A percentile compares a stretch with the other conserved stretches of the same genome.
Evolutionary conservation across 2,329 filamentous ascomycete genomes (phyloP).

Genomic region (Botrytis sinoallii): DNA sequence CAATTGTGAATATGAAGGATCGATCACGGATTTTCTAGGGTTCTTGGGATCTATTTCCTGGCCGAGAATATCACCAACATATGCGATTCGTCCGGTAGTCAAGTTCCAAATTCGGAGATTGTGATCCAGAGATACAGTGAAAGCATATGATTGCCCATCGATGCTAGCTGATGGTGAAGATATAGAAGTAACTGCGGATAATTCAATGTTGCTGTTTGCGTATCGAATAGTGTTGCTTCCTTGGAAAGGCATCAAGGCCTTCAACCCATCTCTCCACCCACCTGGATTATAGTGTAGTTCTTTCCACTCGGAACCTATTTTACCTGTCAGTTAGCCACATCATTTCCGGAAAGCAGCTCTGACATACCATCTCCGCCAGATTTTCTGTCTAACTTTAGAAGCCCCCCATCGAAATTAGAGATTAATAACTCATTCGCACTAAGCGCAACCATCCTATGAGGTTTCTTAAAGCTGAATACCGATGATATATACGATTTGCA

Average conservation of each 20-base stretch:
- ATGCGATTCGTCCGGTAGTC: conserved; percentile 72
- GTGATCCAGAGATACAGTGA: conserved; percentile 88
- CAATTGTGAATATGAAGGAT: conserved; percentile 73
- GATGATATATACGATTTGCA: conserved; percentile 72
- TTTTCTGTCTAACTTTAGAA: conserved; percentile 67
- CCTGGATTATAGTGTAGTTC: conserved; percentile 72
- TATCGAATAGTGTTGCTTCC: conserved; percentile 61
- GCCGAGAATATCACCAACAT: conserved; percentile 74
- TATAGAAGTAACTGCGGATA: conserved; percentile 64
- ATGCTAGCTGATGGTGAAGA: conserved; percentile 48
- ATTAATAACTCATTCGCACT: conserved; percentile 72
- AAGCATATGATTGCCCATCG: conserved; percentile 53
- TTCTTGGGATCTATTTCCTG: conserved; percentile 65
- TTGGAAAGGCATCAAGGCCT: conserved; percentile 64
- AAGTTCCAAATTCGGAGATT: conserved; percentile 87
- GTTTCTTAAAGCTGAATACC: conserved; percentile 72
- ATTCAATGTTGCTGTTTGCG: conserved; percentile 62
- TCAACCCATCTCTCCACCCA: conserved; percentile 66
- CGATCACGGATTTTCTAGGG: conserved; percentile 69
- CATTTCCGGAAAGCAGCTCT: background rate
- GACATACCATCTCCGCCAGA: conserved; percentile 48
- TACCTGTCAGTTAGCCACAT: conserved; percentile 20
- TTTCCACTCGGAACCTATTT: conserved; percentile 52
- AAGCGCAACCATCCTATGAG: conserved; percentile 77
- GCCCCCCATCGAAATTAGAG: conserved; percentile 74